These are phyloP conservation scores for Penicillium sclerotiorum DNA, from an alignment of 2,329 filamentous ascomycete genomes.

Conservation along the genomic window DNA sequence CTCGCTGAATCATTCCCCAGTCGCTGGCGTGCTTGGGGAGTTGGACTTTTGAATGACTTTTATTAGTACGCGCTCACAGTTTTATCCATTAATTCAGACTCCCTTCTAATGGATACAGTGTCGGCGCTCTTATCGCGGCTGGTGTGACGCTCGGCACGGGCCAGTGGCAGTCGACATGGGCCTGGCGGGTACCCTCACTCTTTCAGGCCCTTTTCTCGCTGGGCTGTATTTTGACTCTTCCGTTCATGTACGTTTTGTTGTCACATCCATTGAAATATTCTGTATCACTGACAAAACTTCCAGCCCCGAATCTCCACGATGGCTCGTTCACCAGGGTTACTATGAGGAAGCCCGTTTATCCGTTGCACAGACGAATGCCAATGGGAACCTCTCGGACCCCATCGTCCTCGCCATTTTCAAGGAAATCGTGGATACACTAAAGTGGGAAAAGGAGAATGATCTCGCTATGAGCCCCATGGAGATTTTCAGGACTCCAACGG, in stretches of 20 bases:
- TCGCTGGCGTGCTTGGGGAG: slow-evolving; percentile 49
- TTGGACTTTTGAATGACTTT: slow-evolving; percentile 45
- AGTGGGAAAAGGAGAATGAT: slow-evolving; percentile 49
- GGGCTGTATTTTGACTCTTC: slow-evolving; percentile 8
- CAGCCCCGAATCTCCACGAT: slow-evolving; percentile 51
- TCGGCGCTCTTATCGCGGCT: slow-evolving; percentile 50
- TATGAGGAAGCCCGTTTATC: slow-evolving; percentile 46
- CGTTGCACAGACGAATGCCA: slow-evolving; percentile 49
- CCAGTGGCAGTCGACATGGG: slow-evolving; percentile 49
- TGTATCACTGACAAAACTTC: not conserved
- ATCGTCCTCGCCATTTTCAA: slow-evolving; percentile 45
- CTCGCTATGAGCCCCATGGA: slow-evolving; percentile 40
- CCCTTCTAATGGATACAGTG: not conserved
- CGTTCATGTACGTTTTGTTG: slow-evolving; percentile 8
- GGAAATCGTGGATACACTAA: slow-evolving; percentile 52
- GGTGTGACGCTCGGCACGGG: slow-evolving; percentile 51
- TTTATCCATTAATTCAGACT: not conserved
- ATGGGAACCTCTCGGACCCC: slow-evolving; percentile 47
- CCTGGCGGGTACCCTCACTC: slow-evolving; percentile 50
- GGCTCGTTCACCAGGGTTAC: slow-evolving; percentile 47
- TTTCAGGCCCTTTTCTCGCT: slow-evolving; percentile 42
- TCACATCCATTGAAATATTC: not conserved
- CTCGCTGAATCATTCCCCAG: slow-evolving; percentile 54
- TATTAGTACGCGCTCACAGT: slow-evolving; percentile 23
- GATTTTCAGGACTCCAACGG: slow-evolving; percentile 40